Percentiles rank a stretch among this genome's conserved stretches.
phyloP scores from a whole-genome alignment of 352 stramenopile genomes.

The Aphanomyces stellatus region DNA sequence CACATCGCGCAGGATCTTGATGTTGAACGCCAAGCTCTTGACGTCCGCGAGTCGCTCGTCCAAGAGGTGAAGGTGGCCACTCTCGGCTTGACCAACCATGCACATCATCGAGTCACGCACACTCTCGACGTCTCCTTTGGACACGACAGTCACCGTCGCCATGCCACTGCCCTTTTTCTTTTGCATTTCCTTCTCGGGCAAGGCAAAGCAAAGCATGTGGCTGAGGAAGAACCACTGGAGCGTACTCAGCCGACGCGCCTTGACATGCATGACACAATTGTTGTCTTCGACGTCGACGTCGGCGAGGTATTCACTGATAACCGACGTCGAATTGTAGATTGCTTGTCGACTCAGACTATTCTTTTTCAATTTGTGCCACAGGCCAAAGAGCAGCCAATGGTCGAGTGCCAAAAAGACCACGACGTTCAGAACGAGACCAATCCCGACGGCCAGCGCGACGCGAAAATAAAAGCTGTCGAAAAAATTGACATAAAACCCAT shows the following conservation, averaged over 20 bases:
- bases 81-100: slow-evolving; percentile 1
- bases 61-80: slow-evolving; percentile 6
- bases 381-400: background rate
- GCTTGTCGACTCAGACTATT: slow-evolving; percentile 6
- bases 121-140: background rate
- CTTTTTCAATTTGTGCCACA: background rate
- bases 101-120: background rate
- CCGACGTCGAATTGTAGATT: background rate
- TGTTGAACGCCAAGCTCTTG: slow-evolving; percentile 17
- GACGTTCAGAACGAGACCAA: slow-evolving; percentile 7
- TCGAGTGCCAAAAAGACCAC: background rate
- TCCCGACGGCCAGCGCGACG: background rate
- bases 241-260: slow-evolving; percentile 7
- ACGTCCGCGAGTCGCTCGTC: slow-evolving; percentile 6
- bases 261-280: background rate
- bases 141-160: background rate
- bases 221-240: slow-evolving; percentile 16
- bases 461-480: slow-evolving; percentile 12
- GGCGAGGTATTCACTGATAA: background rate
- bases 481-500: background rate
- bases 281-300: background rate
- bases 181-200: slow-evolving; percentile 13
- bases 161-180: slow-evolving; percentile 8
- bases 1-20: slow-evolving; percentile 14
- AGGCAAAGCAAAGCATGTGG: slow-evolving; percentile 10